Evolutionary conservation across 2,329 filamentous ascomycete genomes (phyloP), one percentile per base, ranked within the genome.

Genomic region (Pseudogymnoascus verrucosus): DNA sequence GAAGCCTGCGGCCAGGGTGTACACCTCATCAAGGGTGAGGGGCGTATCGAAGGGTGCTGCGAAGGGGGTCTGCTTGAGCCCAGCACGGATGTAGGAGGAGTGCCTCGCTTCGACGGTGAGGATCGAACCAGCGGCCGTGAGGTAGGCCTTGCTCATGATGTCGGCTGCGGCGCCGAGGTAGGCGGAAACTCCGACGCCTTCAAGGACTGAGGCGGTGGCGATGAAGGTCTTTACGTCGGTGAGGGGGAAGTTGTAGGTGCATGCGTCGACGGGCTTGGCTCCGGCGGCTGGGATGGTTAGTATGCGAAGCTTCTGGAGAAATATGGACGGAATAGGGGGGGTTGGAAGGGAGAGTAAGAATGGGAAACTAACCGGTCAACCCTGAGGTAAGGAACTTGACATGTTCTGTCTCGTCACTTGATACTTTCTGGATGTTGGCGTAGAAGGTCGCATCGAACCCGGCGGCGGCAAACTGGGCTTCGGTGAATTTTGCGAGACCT

Each of bases 51-150:
- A 87, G 6, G 85, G 74, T 67, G 84, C 79, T 0, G 86, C 76
- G 69, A 84, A 86, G 1, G 85, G 83, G 4, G 74, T 73, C 68
- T 84, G 71, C 60, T 76, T 73, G 16, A 80, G 74, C 8, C 76
- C 75, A 31, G 76, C 73, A 62, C 86, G 83, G 67, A 88, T 76
- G 76, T 86, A 87, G 3, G 87, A 77, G 1, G 81, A 82, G 76
- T 89, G 86, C 8, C 86, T 81, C 34, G 86, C 80, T 70, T 89
- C 86, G 63, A 88, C 81, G 31, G 84, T 84, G 36, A 89, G 77
- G 70, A 90, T 85, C 63, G 81, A 82, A 26, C 82, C 86, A 1
- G 86, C 86, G 3, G 80, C 81, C 0, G 82, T 82, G 54, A 89
- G 76, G 74, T 87, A 87, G 21, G 76, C 76, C 66, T 84, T 80